Percentiles rank a stretch among this genome's conserved stretches.
phyloP scores from a whole-genome alignment of 345 rosid species.

The Arabis hirsuta region DNA sequence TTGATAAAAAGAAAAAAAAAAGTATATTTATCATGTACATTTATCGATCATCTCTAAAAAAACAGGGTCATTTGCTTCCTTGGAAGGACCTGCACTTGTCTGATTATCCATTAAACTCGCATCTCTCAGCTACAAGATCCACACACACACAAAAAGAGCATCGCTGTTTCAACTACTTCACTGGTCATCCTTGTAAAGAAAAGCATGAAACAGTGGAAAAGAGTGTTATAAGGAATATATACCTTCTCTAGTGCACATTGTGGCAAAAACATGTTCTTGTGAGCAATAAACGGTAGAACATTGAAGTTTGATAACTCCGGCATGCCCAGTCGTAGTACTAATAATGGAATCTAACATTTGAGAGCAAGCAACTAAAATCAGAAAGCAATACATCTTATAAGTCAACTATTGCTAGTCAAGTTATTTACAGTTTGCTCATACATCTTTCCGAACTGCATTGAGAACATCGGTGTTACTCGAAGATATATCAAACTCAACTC shows the following conservation, averaged over 20 bases:
- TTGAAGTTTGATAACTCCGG: constrained; percentile 39
- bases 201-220: not conserved
- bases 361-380: not conserved
- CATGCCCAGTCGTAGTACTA: constrained; percentile 38
- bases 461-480: constrained; percentile 11
- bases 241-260: constrained; percentile 43
- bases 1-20: too few relatives aligned
- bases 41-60: constrained; percentile 23
- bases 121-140: constrained; percentile 36
- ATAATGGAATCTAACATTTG: constrained; percentile 35
- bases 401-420: not conserved
- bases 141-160: not conserved
- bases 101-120: constrained; percentile 27
- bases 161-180: not conserved
- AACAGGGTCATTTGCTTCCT: constrained; percentile 26
- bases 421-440: not conserved
- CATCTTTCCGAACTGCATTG: constrained; percentile 14
- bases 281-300: constrained; percentile 44
- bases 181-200: not conserved
- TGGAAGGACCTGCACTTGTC: constrained; percentile 20
- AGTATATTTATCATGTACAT: too few relatives aligned
- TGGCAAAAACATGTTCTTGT: constrained; percentile 40
- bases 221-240: not conserved
- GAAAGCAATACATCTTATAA: not conserved
- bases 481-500: constrained; percentile 23